These are phyloP conservation scores for Clarkia xantiana DNA, from an alignment of 345 rosid species.

Conservation along the genomic window DNA sequence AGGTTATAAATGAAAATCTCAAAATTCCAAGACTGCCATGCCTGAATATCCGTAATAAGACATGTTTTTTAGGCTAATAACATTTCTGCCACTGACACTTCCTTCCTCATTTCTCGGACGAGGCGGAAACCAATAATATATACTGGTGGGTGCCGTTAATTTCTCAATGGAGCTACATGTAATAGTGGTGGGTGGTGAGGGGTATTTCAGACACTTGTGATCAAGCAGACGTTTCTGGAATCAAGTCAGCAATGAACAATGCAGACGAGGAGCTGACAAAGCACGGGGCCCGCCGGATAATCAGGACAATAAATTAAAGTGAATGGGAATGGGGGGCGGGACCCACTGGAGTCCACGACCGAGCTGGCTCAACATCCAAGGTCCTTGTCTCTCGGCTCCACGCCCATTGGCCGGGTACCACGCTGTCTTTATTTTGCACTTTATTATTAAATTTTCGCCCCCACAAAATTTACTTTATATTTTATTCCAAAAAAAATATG, in stretches of 20 bases:
- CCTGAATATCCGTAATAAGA: neutral
- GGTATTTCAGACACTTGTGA: neutral
- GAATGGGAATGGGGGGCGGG: neutral
- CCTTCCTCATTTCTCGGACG: too few species aligned
- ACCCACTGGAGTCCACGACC: constrained; percentile 4
- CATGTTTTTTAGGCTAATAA: neutral
- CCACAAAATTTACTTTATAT: too few species aligned
- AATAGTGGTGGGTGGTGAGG: neutral
- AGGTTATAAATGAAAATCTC: neutral
- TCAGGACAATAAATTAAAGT: neutral
- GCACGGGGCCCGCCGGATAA: constrained; percentile 4
- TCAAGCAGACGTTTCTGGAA: neutral
- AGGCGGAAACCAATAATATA: too few species aligned
- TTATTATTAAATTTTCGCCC: too few species aligned
- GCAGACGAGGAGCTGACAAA: constrained; percentile 8
- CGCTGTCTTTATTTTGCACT: too few species aligned
- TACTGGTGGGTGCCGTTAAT: too few species aligned
- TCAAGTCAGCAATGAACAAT: neutral
- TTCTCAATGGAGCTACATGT: neutral
- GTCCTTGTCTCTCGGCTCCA: neutral
- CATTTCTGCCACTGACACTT: neutral
- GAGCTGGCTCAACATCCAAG: constrained; percentile 1
- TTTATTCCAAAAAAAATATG: too few species aligned
- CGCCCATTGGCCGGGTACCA: too few species aligned
- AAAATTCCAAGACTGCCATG: neutral